Conservation (phyloP, 2,329 filamentous ascomycete genomes). For the Colletotrichum incanum region DNA sequence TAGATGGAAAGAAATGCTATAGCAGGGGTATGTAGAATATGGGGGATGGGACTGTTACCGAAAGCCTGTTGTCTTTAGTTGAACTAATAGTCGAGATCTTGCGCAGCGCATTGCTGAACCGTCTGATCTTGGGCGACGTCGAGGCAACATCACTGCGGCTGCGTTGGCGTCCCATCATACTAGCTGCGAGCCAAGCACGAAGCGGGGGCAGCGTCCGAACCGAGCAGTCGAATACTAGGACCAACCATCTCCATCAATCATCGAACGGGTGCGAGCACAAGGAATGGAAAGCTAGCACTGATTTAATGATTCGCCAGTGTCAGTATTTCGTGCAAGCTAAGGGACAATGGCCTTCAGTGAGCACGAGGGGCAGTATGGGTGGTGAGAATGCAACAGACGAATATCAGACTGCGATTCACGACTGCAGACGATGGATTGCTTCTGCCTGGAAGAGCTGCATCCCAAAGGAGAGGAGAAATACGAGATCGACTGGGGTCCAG, state of each 20-base stretch:
- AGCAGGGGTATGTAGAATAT: too few species aligned
- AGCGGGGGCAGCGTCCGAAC: conserved; percentile 3
- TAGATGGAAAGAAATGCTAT: too few species aligned
- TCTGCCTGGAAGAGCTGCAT: conserved; percentile 19
- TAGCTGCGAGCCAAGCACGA: not conserved
- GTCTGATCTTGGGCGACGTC: conserved; percentile 10
- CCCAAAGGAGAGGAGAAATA: not conserved
- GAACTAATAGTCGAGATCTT: conserved; percentile 12
- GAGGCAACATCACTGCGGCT: conserved; percentile 19
- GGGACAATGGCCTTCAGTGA: not conserved
- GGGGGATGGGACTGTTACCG: not conserved
- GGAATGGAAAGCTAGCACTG: not conserved
- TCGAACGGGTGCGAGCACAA: not conserved
- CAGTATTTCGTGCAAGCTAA: too few species aligned
- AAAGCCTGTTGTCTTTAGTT: not conserved
- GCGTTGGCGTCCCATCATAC: conserved; percentile 15
- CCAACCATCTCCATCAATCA: conserved; percentile 7
- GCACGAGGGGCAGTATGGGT: too few species aligned
- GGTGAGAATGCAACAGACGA: not conserved
- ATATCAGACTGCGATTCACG: conserved; percentile 23
- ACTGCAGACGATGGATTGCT: not conserved
- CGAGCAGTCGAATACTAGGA: not conserved
- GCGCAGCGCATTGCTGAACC: conserved; percentile 10
- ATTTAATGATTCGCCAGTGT: not conserved
- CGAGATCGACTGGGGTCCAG: conserved; percentile 16